Base-by-base conservation (phyloP, 768 basidiomycete genomes). In the Hericium erinaceus region DNA sequence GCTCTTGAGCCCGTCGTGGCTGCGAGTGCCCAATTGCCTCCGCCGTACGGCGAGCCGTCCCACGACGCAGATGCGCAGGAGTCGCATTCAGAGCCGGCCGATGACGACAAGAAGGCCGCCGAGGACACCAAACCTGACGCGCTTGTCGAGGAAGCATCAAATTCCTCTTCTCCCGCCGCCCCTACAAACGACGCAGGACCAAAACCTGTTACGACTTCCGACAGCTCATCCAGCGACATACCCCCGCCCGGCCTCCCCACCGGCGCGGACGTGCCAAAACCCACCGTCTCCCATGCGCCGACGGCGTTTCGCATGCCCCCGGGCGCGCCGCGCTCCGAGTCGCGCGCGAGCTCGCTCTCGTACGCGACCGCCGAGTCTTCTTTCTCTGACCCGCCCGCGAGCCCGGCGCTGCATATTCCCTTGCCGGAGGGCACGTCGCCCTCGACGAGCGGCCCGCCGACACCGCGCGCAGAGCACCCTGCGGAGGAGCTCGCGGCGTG, bases 241-340 rank as follows among this genome's bases (percentile, higher is more conserved):
- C 28, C 28, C 4, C 28, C 28, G 28, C 28, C 28, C 8, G 28
- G 28, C 28, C 28, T 33, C 28, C 28, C 8, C 28, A 33, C 28
- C 8, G 28, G 4, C 5, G 28, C 28, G 28, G 28, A 33, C 28
- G 28, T 33, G 28, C 28, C 28, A 8, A 33, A 2, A 33, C 8
- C 28, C 28, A 8, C 28, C 28, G 28, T 16, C 3, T 46, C 44
- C 44, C 16, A 20, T 16, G 44, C 44, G n/a, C 44, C 62, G n/a
- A 56, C 62, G 11, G 52, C 62, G 26, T 63, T 63, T 60, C 60
- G 55, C 48, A 56, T 58, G 60, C 60, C 60, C n/a, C 40, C 56
- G 10, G 41, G 22, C 2, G 53, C 18, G 7, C 5, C 18, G 16
- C 50, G 41, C 10, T 38, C 33, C 10, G 28, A 18, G 44, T 63